Percentiles rank a stretch among this genome's conserved stretches.
These are phyloP conservation scores for Panicum virgatum DNA, from an alignment of 202 grass and related monocot species.

Conservation along the genomic window DNA sequence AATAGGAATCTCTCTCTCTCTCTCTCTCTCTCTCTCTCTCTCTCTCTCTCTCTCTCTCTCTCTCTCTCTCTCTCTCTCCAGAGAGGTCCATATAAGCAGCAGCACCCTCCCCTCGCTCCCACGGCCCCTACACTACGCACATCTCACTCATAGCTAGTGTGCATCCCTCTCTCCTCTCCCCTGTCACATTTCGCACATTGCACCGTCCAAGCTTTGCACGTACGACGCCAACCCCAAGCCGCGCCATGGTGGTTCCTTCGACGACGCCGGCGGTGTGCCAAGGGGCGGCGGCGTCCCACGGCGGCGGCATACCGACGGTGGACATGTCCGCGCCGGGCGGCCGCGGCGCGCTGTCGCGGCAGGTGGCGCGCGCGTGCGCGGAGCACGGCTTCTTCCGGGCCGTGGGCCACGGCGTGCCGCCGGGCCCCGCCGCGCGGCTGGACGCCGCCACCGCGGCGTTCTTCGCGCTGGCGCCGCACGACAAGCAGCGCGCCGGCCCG, in stretches of 20 bases:
- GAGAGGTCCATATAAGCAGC: slow-evolving; percentile 47
- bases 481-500: slow-evolving; percentile 81
- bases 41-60: too few relatives aligned
- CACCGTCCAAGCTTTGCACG: neutral
- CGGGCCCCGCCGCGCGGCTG: slow-evolving; percentile 35
- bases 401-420: slow-evolving; percentile 66
- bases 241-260: slow-evolving; percentile 65
- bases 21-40: neutral
- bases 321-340: slow-evolving; percentile 57
- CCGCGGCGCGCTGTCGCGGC: slow-evolving; percentile 35
- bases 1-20: neutral
- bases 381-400: slow-evolving; percentile 80
- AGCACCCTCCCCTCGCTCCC: neutral
- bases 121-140: slow-evolving; percentile 30
- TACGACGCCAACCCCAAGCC: neutral
- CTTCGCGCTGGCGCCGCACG: slow-evolving; percentile 53
- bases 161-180: neutral
- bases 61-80: neutral
- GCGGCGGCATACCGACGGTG: slow-evolving; percentile 56
- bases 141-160: neutral
- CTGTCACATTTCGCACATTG: slow-evolving; percentile 2
- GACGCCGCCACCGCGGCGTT: slow-evolving; percentile 57
- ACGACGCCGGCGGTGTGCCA: slow-evolving; percentile 45
- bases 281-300: slow-evolving; percentile 20
- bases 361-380: slow-evolving; percentile 56